Evolutionary conservation across 2,329 filamentous ascomycete species (phyloP).

Genomic region (Ascochyta viciae-villosae): DNA sequence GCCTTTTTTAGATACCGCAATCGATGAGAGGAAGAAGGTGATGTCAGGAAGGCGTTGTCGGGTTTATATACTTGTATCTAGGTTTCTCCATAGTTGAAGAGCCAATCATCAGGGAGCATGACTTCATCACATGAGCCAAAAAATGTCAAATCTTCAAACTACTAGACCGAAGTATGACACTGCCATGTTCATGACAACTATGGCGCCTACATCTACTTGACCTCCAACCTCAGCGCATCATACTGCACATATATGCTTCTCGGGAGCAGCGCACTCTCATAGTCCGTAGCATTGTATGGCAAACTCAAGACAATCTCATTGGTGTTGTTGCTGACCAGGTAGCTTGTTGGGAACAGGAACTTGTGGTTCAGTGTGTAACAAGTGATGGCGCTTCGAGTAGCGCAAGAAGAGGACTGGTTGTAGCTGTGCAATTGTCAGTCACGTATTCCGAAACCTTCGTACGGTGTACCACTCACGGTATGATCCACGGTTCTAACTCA

Average conservation of each 20-base stretch:
- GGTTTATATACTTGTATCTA: no score
- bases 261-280: conserved; percentile 64
- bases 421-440: not conserved
- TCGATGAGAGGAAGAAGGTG: no score
- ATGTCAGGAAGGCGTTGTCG: no score
- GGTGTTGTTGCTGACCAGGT: conserved; percentile 53
- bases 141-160: no score
- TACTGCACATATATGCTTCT: conserved; percentile 67
- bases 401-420: conserved; percentile 21
- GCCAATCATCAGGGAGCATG: no score
- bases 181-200: no score
- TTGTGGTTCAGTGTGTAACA: conserved; percentile 27
- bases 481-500: conserved; percentile 59
- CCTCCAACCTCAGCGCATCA: conserved; percentile 66
- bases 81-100: no score
- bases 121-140: no score
- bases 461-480: conserved; percentile 35
- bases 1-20: no score
- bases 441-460: no score
- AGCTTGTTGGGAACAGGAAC: conserved; percentile 20
- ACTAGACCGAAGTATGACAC: no score
- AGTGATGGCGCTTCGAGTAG: conserved; percentile 23
- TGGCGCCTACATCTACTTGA: conserved; percentile 42
- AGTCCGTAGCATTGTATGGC: conserved; percentile 65
- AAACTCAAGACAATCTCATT: conserved; percentile 65